A percentile compares a stretch with the other conserved stretches of the same genome.
Evolutionary conservation across 495 filamentous ascomycete genomes (phyloP).

Genomic region (Monascus purpureus): DNA sequence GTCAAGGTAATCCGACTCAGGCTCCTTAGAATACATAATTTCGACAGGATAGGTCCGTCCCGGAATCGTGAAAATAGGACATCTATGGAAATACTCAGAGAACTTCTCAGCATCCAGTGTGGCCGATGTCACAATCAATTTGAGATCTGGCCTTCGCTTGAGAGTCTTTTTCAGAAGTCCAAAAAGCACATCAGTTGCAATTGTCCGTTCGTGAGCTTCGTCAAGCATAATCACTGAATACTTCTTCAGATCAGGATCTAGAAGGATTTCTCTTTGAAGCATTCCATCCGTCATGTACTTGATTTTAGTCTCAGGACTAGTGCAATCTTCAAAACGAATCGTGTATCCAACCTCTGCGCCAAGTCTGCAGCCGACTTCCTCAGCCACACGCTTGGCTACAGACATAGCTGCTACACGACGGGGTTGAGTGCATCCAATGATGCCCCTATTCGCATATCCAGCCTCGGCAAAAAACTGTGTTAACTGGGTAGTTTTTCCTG

Average conservation of each 20-base stretch:
- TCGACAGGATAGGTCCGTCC: constrained; percentile 92
- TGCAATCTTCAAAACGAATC: constrained; percentile 94
- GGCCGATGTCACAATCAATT: constrained; percentile 90
- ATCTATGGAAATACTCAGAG: constrained; percentile 84
- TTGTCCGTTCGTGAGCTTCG: constrained; percentile 94
- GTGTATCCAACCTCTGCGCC: constrained; percentile 94
- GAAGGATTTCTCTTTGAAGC: constrained; percentile 84
- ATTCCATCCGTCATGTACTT: constrained; percentile 99
- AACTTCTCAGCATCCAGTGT: constrained; percentile 98
- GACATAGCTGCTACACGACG: constrained; percentile 95
- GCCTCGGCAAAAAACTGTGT: constrained; percentile 91
- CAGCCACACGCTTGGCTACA: constrained; percentile 89
- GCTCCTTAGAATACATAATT: constrained; percentile 85
- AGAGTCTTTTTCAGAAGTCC: constrained; percentile 89
- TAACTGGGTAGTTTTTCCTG: constrained; percentile 92
- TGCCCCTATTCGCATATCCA: constrained; percentile 76
- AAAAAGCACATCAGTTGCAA: constrained; percentile 91
- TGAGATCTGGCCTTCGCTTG: constrained; percentile 72
- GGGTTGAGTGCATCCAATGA: constrained; percentile 95
- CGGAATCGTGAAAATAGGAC: constrained; percentile 92
- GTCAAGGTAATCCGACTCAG: constrained; percentile 91
- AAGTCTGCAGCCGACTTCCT: constrained; percentile 86
- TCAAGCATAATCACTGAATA: constrained; percentile 98
- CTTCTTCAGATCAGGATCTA: constrained; percentile 73
- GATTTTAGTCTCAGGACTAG: constrained; percentile 78